Evolutionary conservation across 2,329 filamentous ascomycete species (phyloP).

Genomic region (Xylaria sp.): DNA sequence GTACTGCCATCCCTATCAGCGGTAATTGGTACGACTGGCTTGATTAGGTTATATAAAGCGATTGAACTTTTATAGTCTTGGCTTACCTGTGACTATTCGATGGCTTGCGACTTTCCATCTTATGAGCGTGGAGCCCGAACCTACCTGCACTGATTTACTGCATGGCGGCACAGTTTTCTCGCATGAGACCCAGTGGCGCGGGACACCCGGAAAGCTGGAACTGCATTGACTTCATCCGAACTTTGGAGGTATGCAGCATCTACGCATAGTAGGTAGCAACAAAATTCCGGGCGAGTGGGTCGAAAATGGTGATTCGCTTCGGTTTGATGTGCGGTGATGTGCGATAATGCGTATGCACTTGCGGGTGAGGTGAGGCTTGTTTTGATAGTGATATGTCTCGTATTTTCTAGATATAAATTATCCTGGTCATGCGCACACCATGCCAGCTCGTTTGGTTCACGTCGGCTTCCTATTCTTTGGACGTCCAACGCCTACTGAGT

Average conservation of each 20-base stretch:
- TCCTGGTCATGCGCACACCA: not conserved
- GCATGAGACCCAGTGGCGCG: constrained; percentile 27
- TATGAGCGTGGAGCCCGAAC: not conserved
- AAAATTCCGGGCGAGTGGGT: constrained; percentile 27
- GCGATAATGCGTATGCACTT: constrained; percentile 12
- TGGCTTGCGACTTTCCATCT: not conserved
- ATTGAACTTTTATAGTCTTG: constrained; percentile 19
- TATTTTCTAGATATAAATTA: not conserved
- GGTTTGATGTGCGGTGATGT: constrained; percentile 27
- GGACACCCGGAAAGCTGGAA: constrained; percentile 27
- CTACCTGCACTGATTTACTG: constrained; percentile 17
- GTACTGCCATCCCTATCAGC: constrained; percentile 2
- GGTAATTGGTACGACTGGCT: not conserved
- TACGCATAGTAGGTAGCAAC: not conserved
- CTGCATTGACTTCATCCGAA: constrained; percentile 24
- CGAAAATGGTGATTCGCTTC: constrained; percentile 21
- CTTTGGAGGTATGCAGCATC: constrained; percentile 7
- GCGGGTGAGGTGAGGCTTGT: not conserved
- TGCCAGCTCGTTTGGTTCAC: not conserved
- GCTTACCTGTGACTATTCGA: not conserved
- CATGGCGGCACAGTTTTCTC: constrained; percentile 25
- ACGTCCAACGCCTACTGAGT: not conserved
- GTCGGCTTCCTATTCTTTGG: not conserved
- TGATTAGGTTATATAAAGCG: constrained; percentile 30
- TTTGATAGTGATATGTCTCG: not conserved